Conservation (phyloP, 192 early-diverging fungal genomes). For the Linnemannia zychae region DNA sequence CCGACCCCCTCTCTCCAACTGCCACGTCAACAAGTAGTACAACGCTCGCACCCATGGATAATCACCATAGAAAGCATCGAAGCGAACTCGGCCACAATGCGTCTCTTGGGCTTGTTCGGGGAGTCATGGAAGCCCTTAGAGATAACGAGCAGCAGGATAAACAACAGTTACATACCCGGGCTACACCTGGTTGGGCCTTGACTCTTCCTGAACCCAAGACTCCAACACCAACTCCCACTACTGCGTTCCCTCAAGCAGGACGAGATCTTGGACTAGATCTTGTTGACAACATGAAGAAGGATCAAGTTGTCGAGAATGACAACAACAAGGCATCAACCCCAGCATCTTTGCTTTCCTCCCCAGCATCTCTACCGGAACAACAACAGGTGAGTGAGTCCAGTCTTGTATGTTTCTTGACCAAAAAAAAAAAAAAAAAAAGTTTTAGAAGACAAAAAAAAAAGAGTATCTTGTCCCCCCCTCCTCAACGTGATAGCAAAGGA, state of each 20-base stretch:
- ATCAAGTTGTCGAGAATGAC: background rate
- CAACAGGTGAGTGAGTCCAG: background rate
- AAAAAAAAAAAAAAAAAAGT: background rate
- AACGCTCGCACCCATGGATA: slow-evolving; percentile 6
- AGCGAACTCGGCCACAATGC: slow-evolving; percentile 28
- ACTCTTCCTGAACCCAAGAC: background rate
- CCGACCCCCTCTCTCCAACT: background rate
- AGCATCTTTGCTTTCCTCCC: background rate
- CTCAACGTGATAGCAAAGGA: background rate
- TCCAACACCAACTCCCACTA: background rate
- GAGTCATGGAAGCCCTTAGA: slow-evolving; percentile 36
- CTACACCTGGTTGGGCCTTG: background rate
- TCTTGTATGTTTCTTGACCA: background rate
- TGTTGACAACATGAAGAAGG: background rate
- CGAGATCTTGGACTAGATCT: background rate
- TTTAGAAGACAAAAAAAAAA: background rate
- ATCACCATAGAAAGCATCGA: slow-evolving; percentile 19
- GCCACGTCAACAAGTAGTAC: slow-evolving; percentile 3
- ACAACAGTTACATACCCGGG: background rate
- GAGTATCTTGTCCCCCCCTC: background rate
- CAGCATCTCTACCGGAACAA: slow-evolving; percentile 2
- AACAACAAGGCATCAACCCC: background rate
- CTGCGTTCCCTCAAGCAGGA: background rate
- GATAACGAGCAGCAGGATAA: slow-evolving; percentile 13
- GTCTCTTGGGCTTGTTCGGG: slow-evolving; percentile 12